Evolutionary conservation across 2,329 filamentous ascomycete genomes (phyloP).

Genomic region (Clarireedia paspali): DNA sequence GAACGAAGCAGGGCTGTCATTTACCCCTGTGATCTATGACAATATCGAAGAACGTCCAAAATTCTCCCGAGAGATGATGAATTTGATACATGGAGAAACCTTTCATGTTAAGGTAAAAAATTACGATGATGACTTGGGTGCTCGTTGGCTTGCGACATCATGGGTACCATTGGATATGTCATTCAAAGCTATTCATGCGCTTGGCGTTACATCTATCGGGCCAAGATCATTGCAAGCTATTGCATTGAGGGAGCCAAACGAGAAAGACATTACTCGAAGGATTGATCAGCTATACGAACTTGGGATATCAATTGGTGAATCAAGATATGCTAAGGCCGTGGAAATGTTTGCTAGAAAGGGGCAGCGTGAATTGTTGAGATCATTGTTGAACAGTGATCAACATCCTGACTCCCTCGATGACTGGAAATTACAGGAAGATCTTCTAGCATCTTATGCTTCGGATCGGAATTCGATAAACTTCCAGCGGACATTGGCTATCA

Average conservation of each 20-base stretch:
- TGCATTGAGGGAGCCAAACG: slow-evolving; percentile 53
- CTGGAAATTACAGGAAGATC: slow-evolving; percentile 40
- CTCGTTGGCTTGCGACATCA: slow-evolving; percentile 73
- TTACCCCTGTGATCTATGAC: slow-evolving; percentile 12
- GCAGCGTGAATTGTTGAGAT: slow-evolving; percentile 32
- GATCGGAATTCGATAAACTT: slow-evolving; percentile 42
- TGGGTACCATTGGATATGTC: slow-evolving; percentile 67
- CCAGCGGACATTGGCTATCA: slow-evolving; percentile 46
- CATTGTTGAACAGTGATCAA: slow-evolving; percentile 45
- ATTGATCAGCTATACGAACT: slow-evolving; percentile 53
- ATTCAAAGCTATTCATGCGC: slow-evolving; percentile 59
- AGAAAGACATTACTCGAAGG: slow-evolving; percentile 47
- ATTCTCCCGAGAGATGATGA: slow-evolving; percentile 28
- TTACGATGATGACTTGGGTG: slow-evolving; percentile 63
- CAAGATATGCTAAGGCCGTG: slow-evolving; percentile 59
- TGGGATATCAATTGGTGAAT: slow-evolving; percentile 54
- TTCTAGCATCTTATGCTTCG: slow-evolving; percentile 46
- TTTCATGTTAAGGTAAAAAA: slow-evolving; percentile 33
- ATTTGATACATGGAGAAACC: slow-evolving; percentile 25
- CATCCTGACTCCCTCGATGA: slow-evolving; percentile 59
- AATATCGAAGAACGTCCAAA: slow-evolving; percentile 11
- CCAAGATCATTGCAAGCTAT: slow-evolving; percentile 72
- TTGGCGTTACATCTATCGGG: slow-evolving; percentile 66
- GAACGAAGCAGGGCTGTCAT: slow-evolving; percentile 19
- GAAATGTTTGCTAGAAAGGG: slow-evolving; percentile 52